These are phyloP conservation scores for Pneumocystis oryctolagi DNA, from an alignment of 1,139 yeast species.

Conservation along the genomic window DNA sequence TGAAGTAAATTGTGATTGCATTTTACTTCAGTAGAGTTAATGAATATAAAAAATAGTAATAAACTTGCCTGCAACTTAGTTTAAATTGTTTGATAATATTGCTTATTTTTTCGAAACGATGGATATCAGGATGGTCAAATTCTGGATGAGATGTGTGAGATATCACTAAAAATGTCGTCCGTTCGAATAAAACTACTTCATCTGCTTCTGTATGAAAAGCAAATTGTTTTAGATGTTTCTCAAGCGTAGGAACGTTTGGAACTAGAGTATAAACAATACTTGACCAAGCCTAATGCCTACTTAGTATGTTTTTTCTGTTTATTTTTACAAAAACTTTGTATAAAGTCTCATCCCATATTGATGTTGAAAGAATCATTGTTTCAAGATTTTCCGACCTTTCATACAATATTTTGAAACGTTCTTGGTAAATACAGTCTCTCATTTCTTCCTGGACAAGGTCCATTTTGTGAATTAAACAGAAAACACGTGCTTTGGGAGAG, in stretches of 20 bases:
- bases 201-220: slow-evolving; percentile 69
- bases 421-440: slow-evolving; percentile 47
- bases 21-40: slow-evolving; percentile 33
- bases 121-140: slow-evolving; percentile 48
- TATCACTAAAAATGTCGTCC: slow-evolving; percentile 82
- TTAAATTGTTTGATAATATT: slow-evolving; percentile 89
- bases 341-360: slow-evolving; percentile 94
- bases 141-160: slow-evolving; percentile 35
- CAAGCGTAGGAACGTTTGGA: slow-evolving; percentile 76
- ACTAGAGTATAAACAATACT: slow-evolving; percentile 86
- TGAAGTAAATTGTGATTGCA: slow-evolving; percentile 71
- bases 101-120: slow-evolving; percentile 83
- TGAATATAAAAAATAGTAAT: not conserved
- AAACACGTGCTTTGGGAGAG: slow-evolving; percentile 83
- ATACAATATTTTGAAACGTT: slow-evolving; percentile 14
- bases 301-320: not conserved
- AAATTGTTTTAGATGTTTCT: slow-evolving; percentile 58
- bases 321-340: slow-evolving; percentile 26
- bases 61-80: slow-evolving; percentile 45
- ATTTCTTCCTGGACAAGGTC: slow-evolving; percentile 82
- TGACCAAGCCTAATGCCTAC: slow-evolving; percentile 70
- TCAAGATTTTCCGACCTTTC: slow-evolving; percentile 67
- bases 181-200: slow-evolving; percentile 82
- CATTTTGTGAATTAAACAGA: slow-evolving; percentile 88
- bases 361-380: slow-evolving; percentile 78